phyloP scores from a whole-genome alignment of 192 early-diverging fungal species.

The Podila minutissima region DNA sequence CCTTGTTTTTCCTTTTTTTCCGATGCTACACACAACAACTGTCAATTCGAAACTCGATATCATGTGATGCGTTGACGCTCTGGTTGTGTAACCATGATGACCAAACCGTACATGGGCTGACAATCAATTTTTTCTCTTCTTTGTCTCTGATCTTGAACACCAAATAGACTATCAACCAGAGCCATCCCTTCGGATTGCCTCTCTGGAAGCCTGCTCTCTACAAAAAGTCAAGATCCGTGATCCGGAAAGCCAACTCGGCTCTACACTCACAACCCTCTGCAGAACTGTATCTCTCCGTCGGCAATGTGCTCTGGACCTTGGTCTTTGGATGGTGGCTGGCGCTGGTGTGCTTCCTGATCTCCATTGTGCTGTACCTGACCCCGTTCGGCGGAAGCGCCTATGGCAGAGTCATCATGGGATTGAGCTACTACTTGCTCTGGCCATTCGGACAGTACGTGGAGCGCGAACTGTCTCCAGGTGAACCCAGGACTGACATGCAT shows the following conservation, averaged over 20 bases:
- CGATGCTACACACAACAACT: background rate
- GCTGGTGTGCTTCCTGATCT: constrained; percentile 71
- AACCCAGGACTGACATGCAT: constrained; percentile 26
- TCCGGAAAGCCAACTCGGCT: constrained; percentile 81
- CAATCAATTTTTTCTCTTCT: background rate
- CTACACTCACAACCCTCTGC: constrained; percentile 80
- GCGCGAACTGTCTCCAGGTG: constrained; percentile 48
- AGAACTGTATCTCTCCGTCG: constrained; percentile 79
- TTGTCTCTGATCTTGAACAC: background rate
- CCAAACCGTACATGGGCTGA: background rate
- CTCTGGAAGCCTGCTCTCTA: constrained; percentile 98
- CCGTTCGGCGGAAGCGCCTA: constrained; percentile 67
- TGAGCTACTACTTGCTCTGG: constrained; percentile 90
- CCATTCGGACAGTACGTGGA: constrained; percentile 97
- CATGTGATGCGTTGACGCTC: background rate
- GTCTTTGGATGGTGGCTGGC: constrained; percentile 93
- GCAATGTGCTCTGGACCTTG: constrained; percentile 90
- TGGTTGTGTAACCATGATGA: constrained; percentile 5
- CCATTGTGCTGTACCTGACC: constrained; percentile 65
- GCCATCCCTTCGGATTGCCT: constrained; percentile 94
- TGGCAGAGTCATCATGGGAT: constrained; percentile 75
- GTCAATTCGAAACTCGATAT: background rate
- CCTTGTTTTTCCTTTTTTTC: background rate
- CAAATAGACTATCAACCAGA: constrained; percentile 76
- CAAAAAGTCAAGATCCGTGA: constrained; percentile 91